phyloP scores from a whole-genome alignment of 495 filamentous ascomycete genomes.

The Penicillium steckii region DNA sequence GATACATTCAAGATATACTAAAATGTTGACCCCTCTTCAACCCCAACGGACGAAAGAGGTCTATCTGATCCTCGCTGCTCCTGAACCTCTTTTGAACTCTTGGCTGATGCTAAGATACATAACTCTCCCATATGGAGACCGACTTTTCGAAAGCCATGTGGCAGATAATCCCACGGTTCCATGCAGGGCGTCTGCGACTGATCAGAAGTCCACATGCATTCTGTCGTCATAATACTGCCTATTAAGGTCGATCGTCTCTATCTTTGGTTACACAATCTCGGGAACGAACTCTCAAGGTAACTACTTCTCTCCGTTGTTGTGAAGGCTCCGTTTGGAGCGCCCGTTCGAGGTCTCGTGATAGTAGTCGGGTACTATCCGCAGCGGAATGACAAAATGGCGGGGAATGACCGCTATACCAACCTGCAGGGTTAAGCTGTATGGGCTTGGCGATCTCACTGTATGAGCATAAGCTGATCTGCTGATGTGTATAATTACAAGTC shows the following conservation, averaged over 20 bases:
- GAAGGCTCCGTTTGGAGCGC: neutral
- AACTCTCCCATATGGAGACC: neutral
- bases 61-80: neutral
- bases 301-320: neutral
- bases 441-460: neutral
- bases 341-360: neutral
- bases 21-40: no score
- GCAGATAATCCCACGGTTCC: neutral
- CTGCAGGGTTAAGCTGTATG: neutral
- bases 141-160: neutral
- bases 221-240: neutral
- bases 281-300: neutral
- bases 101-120: neutral
- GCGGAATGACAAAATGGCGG: neutral
- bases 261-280: neutral
- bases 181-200: neutral
- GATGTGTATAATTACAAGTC: neutral
- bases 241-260: neutral
- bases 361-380: neutral
- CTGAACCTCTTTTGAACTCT: neutral
- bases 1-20: no score
- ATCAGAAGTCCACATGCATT: neutral
- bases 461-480: neutral
- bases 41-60: no score
- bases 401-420: neutral